phyloP scores from a whole-genome alignment of 2,329 filamentous ascomycete genomes.

The Allantophomopsis lycopodina region DNA sequence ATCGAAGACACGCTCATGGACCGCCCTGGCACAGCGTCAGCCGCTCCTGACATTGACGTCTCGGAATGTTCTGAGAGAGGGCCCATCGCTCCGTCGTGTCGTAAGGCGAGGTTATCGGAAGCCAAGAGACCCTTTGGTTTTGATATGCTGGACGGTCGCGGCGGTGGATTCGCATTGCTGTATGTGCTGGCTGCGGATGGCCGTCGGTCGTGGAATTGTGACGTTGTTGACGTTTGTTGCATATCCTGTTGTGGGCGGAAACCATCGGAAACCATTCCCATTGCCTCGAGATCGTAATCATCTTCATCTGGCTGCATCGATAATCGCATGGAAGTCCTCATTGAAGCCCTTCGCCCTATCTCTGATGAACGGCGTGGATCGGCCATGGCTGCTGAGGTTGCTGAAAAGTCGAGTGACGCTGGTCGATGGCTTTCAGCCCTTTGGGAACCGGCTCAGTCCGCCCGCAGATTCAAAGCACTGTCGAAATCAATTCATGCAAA shows the following conservation, averaged over 20 bases:
- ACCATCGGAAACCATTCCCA: slow-evolving; percentile 35
- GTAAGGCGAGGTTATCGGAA: slow-evolving; percentile 35
- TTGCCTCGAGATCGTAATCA: slow-evolving; percentile 32
- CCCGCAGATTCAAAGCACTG: no score
- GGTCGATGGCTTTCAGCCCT: no score
- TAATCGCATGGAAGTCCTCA: slow-evolving; percentile 25
- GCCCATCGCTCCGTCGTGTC: slow-evolving; percentile 33
- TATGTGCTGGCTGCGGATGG: slow-evolving; percentile 10
- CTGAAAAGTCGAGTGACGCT: no score
- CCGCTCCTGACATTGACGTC: not conserved
- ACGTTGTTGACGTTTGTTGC: slow-evolving; percentile 6
- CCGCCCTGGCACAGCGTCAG: not conserved
- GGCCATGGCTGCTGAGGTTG: no score
- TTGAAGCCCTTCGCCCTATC: not conserved
- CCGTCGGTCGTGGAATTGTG: slow-evolving; percentile 9
- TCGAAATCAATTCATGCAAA: no score
- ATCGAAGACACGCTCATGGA: not conserved
- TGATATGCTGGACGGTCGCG: slow-evolving; percentile 38
- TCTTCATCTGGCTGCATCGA: slow-evolving; percentile 26
- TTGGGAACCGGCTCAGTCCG: no score
- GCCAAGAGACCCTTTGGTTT: slow-evolving; percentile 30
- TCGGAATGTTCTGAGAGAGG: slow-evolving; percentile 5
- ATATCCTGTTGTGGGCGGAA: slow-evolving; percentile 25
- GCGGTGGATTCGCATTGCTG: slow-evolving; percentile 12
- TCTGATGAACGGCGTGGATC: not conserved